A percentile compares a stretch with the other conserved stretches of the same genome.
phyloP scores from a whole-genome alignment of 2,329 filamentous ascomycete genomes.

The Cercospora canescens region DNA sequence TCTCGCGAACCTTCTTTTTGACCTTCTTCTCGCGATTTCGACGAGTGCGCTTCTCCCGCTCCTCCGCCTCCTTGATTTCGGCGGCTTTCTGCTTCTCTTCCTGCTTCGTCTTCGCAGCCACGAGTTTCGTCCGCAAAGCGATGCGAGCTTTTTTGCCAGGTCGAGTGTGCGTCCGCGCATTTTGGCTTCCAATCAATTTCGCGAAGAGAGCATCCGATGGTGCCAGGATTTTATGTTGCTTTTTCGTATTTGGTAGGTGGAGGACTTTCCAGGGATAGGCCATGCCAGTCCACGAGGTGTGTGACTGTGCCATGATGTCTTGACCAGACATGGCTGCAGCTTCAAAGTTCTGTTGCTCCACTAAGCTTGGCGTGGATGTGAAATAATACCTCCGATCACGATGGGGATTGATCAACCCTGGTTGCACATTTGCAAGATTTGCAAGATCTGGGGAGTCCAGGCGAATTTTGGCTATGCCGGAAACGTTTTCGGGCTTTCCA shows the following conservation, averaged over 20 bases:
- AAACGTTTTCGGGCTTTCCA: background rate
- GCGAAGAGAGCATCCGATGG: constrained; percentile 8
- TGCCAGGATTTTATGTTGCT: constrained; percentile 12
- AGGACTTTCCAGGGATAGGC: constrained; percentile 27
- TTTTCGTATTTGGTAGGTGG: constrained; percentile 17
- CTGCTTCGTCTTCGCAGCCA: constrained; percentile 23
- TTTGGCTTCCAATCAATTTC: constrained; percentile 3
- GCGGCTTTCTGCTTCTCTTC: constrained; percentile 26
- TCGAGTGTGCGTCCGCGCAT: constrained; percentile 27
- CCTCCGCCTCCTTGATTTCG: constrained; percentile 32
- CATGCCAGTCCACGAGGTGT: constrained; percentile 19
- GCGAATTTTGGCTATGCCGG: constrained; percentile 23
- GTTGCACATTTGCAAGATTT: constrained; percentile 9
- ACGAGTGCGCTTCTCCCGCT: constrained; percentile 36
- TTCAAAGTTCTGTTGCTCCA: constrained; percentile 13
- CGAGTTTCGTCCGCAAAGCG: constrained; percentile 29
- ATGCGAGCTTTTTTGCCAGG: constrained; percentile 36
- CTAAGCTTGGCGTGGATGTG: background rate
- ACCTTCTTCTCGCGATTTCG: constrained; percentile 39
- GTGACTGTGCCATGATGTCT: constrained; percentile 17
- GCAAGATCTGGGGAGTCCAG: constrained; percentile 23
- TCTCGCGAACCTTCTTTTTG: constrained; percentile 37
- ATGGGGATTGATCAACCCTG: constrained; percentile 20
- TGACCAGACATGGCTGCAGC: constrained; percentile 21
- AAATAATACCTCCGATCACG: constrained; percentile 26